Conservation (phyloP, 345 rosid genomes). For the Viola odorata region DNA sequence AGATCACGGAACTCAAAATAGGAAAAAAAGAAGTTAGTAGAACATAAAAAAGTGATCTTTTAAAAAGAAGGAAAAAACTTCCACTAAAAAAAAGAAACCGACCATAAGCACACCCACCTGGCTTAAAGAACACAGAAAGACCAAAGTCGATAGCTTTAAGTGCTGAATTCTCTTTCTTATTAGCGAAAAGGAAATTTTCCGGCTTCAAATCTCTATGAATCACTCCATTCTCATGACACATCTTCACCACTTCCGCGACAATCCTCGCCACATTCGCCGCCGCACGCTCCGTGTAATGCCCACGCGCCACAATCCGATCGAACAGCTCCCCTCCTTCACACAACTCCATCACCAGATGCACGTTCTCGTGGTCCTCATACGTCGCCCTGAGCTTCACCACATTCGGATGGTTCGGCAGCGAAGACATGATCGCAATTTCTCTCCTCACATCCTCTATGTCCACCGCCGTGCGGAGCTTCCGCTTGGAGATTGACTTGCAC, state of each 20-base stretch:
- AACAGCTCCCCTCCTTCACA: conserved; percentile 97
- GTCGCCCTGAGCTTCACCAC: conserved; percentile 88
- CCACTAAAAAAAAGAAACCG: neutral
- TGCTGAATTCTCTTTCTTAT: conserved; percentile 76
- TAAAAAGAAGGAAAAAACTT: neutral
- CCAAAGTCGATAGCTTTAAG: conserved; percentile 94
- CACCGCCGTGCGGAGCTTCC: conserved; percentile 79
- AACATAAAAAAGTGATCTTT: no score
- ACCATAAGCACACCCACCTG: conserved; percentile 44
- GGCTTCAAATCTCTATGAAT: conserved; percentile 96
- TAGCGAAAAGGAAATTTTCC: conserved; percentile 86
- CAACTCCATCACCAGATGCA: conserved; percentile 90
- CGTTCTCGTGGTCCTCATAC: conserved; percentile 84
- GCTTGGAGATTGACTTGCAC: conserved; percentile 83
- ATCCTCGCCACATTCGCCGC: conserved; percentile 79
- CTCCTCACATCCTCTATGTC: conserved; percentile 91
- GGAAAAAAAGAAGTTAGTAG: no score
- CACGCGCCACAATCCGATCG: conserved; percentile 91
- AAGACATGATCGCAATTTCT: conserved; percentile 87
- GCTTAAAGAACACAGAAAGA: conserved; percentile 78
- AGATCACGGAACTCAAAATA: no score
- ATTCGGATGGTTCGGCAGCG: conserved; percentile 76
- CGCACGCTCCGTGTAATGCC: conserved; percentile 90
- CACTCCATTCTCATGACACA: conserved; percentile 91
- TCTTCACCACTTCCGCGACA: conserved; percentile 78